These are phyloP conservation scores for Colletotrichum sp. DNA, from an alignment of 2,329 filamentous ascomycete species.

Conservation along the genomic window DNA sequence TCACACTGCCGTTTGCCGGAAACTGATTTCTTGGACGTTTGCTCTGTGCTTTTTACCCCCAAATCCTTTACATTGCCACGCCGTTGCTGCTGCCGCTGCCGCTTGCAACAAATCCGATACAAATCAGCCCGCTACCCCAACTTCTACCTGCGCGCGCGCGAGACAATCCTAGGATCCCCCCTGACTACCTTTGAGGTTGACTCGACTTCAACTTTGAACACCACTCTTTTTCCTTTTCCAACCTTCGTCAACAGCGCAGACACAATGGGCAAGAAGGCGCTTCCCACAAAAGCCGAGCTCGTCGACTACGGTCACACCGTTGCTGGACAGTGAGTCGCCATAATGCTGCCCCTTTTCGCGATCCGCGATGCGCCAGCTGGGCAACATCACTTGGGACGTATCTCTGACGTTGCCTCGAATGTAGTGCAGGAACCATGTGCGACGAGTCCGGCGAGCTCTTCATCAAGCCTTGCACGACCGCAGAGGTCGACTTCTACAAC, in stretches of 20 bases:
- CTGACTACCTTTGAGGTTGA: not conserved
- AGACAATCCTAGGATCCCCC: not conserved
- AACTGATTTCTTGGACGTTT: not conserved
- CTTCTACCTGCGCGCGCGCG: not conserved
- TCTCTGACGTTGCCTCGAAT: slow-evolving; percentile 6
- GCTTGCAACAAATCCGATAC: not conserved
- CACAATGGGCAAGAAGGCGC: slow-evolving; percentile 22
- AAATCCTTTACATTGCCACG: not conserved
- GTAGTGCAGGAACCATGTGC: slow-evolving; percentile 87
- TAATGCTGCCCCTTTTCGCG: not conserved
- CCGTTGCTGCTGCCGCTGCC: not conserved
- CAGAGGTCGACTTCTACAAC: slow-evolving; percentile 92
- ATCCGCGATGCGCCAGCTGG: not conserved
- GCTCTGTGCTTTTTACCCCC: not conserved
- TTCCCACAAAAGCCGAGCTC: slow-evolving; percentile 66
- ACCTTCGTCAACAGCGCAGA: not conserved
- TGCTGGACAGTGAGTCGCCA: slow-evolving; percentile 77
- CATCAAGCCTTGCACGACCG: slow-evolving; percentile 89
- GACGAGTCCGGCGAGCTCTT: slow-evolving; percentile 84
- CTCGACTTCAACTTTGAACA: not conserved
- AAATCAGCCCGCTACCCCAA: not conserved
- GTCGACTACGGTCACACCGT: slow-evolving; percentile 77
- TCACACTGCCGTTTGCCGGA: slow-evolving; percentile 4
- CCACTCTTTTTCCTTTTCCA: not conserved
- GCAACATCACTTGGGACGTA: not conserved